Evolutionary conservation across 75 land plant species (phyloP).

Genomic region (Sequoia sempervirens): DNA sequence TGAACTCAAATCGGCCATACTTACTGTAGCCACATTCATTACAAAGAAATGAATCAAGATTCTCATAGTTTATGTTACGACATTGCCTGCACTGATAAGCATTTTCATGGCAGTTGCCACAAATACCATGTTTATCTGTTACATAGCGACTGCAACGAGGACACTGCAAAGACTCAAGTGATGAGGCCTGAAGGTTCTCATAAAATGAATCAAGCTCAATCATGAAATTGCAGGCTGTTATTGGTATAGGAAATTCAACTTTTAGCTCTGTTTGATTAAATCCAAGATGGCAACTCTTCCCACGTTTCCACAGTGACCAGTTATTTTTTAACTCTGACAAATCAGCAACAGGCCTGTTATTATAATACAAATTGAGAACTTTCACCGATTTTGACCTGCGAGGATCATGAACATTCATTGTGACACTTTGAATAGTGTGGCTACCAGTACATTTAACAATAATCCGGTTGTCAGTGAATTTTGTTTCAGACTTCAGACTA

Average conservation of each 20-base stretch:
- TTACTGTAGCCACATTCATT: constrained; percentile 99
- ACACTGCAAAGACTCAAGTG: constrained; percentile 94
- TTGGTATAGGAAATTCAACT: constrained; percentile 98
- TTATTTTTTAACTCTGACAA: constrained; percentile 94
- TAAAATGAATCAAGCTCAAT: constrained; percentile 97
- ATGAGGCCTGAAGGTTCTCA: constrained; percentile 96
- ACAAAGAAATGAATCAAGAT: constrained; percentile 95
- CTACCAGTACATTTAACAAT: constrained; percentile 96
- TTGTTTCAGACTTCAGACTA: constrained; percentile 86
- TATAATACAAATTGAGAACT: constrained; percentile 90
- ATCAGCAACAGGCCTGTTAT: constrained; percentile 92
- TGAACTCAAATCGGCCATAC: constrained; percentile 98
- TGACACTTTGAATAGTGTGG: constrained; percentile 91
- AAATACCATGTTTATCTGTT: constrained; percentile 98
- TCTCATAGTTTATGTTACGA: constrained; percentile 98
- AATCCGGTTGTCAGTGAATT: constrained; percentile 93
- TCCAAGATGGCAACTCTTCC: constrained; percentile 86
- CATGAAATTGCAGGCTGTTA: constrained; percentile 99
- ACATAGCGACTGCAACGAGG: constrained; percentile 98
- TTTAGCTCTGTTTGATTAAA: constrained; percentile 93
- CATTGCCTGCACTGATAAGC: constrained; percentile 99
- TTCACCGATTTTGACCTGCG: constrained; percentile 93
- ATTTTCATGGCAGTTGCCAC: constrained; percentile 98
- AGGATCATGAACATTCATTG: constrained; percentile 98
- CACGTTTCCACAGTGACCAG: constrained; percentile 96